Evolutionary conservation across 2,329 filamentous ascomycete genomes (phyloP).

Genomic region (Botryosphaeria dothidea): DNA sequence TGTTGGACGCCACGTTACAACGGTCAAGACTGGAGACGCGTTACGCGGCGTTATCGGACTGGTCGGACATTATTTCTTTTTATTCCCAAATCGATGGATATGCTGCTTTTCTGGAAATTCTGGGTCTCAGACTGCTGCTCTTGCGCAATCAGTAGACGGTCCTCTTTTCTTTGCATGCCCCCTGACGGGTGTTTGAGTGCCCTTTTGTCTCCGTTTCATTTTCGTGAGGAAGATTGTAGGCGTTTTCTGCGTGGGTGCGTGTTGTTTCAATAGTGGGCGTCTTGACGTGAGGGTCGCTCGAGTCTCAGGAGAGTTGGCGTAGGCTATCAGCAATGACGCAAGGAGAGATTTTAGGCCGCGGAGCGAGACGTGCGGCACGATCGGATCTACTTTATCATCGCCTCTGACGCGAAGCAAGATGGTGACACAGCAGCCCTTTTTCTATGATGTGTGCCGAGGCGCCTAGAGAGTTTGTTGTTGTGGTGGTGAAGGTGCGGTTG

Average conservation of each 20-base stretch:
- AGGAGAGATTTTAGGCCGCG: neutral
- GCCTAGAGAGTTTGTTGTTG: neutral
- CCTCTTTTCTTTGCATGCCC: neutral
- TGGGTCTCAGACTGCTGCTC: neutral
- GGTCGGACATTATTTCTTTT: neutral
- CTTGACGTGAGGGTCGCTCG: conserved; percentile 16
- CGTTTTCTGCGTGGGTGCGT: neutral
- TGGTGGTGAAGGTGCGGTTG: neutral
- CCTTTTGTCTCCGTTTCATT: conserved; percentile 10
- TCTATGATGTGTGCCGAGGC: neutral
- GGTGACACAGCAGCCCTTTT: neutral
- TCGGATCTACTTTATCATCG: neutral
- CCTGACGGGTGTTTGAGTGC: neutral
- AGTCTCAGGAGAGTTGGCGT: conserved; percentile 8
- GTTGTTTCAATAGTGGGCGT: conserved; percentile 5
- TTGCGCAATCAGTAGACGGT: neutral
- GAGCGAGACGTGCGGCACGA: conserved; percentile 2
- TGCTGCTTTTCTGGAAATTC: conserved; percentile 3
- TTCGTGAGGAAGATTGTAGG: neutral
- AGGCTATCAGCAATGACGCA: conserved; percentile 9
- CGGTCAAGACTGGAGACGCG: neutral
- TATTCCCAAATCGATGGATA: neutral
- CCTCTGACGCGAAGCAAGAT: neutral
- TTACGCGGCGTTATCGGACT: conserved; percentile 1
- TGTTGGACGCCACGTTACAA: neutral